phyloP scores from a whole-genome alignment of 495 filamentous ascomycete genomes.

The Talaromyces liani region DNA sequence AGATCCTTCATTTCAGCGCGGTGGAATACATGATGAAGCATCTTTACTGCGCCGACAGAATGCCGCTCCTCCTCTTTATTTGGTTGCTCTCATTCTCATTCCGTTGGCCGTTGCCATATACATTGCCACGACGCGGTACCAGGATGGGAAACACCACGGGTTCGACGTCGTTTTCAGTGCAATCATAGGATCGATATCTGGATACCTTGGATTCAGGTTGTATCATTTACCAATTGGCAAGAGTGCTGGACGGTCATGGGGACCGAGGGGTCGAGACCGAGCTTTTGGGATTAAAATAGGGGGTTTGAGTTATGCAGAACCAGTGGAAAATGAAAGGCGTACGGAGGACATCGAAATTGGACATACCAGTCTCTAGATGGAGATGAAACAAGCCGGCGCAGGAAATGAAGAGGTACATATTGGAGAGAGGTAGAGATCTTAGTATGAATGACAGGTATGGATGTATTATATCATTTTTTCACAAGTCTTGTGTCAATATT shows the following conservation, averaged over 20 bases:
- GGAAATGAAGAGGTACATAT: neutral
- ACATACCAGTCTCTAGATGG: neutral
- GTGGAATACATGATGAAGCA: neutral
- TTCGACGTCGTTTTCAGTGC: neutral
- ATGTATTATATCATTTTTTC: neutral
- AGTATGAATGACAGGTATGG: neutral
- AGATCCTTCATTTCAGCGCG: neutral
- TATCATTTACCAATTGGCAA: neutral
- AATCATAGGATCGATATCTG: neutral
- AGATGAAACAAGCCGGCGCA: neutral
- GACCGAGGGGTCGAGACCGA: neutral
- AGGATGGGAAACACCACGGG: neutral
- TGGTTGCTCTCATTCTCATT: neutral
- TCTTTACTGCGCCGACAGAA: neutral
- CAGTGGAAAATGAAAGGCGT: neutral
- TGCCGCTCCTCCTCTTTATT: neutral
- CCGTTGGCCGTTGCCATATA: neutral
- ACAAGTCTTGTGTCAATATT: no score
- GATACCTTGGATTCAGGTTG: neutral
- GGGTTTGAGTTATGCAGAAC: neutral
- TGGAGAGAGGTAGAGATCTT: neutral
- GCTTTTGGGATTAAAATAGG: neutral
- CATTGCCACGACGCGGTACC: neutral
- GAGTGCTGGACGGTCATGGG: neutral
- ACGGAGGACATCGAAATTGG: neutral